Evolutionary conservation across 2,329 filamentous ascomycete species (phyloP).

Genomic region (Xylariaceae sp.): DNA sequence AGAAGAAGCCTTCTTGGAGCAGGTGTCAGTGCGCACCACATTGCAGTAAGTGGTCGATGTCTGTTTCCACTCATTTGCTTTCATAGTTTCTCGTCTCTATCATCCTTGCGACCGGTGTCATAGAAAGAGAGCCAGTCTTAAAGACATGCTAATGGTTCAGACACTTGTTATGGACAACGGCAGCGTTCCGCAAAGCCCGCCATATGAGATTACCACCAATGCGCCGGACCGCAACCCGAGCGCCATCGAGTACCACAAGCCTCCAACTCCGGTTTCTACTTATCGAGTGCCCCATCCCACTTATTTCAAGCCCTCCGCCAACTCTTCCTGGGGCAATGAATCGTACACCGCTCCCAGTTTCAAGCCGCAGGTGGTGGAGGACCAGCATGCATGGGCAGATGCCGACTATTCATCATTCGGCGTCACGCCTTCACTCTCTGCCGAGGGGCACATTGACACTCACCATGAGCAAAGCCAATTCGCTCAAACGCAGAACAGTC

Average conservation of each 20-base stretch:
- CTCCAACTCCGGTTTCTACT: background rate
- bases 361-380: constrained; percentile 7
- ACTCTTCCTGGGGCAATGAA: constrained; percentile 2
- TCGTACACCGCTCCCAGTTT: constrained; percentile 7
- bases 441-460: constrained; percentile 20
- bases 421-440: constrained; percentile 22
- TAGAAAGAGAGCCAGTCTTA: background rate
- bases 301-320: constrained; percentile 2
- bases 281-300: constrained; percentile 4
- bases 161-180: constrained; percentile 21
- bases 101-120: background rate
- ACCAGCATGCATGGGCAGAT: constrained; percentile 22
- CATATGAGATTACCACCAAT: background rate
- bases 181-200: constrained; percentile 3
- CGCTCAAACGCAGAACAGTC: constrained; percentile 9
- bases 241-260: constrained; percentile 4
- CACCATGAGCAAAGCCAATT: constrained; percentile 8
- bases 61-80: constrained; percentile 20
- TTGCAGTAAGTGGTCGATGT: constrained; percentile 39
- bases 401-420: constrained; percentile 16
- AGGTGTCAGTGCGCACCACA: constrained; percentile 46
- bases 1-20: constrained; percentile 48
- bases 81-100: background rate
- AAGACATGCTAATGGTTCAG: constrained; percentile 9
- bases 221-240: constrained; percentile 1